Conservation (phyloP, 108 stramenopile species). For the Nitzschia sp. region DNA sequence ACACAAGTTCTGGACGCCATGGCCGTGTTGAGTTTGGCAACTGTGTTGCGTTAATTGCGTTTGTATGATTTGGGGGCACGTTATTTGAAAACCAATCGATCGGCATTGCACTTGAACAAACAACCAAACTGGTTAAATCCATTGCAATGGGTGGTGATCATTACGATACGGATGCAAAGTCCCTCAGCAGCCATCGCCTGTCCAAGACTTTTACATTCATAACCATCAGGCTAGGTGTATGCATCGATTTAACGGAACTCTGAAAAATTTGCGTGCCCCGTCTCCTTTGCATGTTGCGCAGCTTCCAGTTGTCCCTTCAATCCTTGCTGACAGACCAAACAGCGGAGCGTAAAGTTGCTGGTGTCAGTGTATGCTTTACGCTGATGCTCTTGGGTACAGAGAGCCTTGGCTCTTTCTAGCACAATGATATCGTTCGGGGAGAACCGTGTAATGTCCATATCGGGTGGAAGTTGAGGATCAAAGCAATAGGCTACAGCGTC, state of each 20-base stretch:
- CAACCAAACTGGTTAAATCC: too few species aligned
- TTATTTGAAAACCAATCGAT: too few species aligned
- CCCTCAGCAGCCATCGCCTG: too few species aligned
- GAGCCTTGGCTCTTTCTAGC: conserved; percentile 3
- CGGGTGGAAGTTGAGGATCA: conserved; percentile 11
- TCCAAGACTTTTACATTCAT: too few species aligned
- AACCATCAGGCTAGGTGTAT: too few species aligned
- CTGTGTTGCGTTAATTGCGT: too few species aligned
- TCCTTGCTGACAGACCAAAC: conserved; percentile 27
- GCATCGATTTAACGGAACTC: conserved; percentile 6
- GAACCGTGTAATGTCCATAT: conserved; percentile 19
- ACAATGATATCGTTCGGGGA: conserved; percentile 16
- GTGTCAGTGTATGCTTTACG: conserved; percentile 26
- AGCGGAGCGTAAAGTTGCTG: conserved; percentile 25
- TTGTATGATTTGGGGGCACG: too few species aligned
- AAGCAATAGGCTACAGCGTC: conserved; percentile 28
- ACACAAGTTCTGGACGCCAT: too few species aligned
- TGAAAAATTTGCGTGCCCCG: conserved; percentile 28
- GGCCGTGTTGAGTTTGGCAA: too few species aligned
- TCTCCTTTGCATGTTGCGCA: conserved; percentile 22
- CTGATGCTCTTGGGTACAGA: conserved; percentile 19
- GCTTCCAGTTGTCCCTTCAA: conserved; percentile 20
- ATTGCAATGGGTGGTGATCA: too few species aligned
- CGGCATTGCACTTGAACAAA: too few species aligned
- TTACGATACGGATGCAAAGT: too few species aligned